Conservation (phyloP, 441 rosid genomes). For the Brassica hybrid region DNA sequence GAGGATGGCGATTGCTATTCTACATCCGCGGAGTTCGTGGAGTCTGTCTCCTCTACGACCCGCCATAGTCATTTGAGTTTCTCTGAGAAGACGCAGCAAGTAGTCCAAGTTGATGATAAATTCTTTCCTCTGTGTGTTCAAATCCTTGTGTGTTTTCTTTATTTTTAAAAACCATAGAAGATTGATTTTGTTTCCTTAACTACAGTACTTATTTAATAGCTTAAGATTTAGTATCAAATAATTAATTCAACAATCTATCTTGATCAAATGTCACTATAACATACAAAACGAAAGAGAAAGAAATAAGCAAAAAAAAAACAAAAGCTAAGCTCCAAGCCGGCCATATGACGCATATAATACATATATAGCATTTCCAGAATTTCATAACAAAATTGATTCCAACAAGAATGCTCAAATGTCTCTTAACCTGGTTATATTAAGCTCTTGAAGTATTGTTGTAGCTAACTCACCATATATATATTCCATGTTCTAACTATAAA, state of each 20-base stretch:
- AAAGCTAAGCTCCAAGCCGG: not conserved
- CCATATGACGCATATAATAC: not conserved
- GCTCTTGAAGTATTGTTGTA: not conserved
- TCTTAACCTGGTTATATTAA: no score
- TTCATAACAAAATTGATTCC: no score
- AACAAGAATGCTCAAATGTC: no score
- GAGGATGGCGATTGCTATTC: constrained; percentile 62
- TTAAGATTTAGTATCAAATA: not conserved
- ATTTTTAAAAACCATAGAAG: not conserved
- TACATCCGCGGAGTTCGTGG: constrained; percentile 57
- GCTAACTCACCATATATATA: not conserved
- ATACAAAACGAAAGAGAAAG: not conserved
- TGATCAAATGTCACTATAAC: constrained; percentile 2
- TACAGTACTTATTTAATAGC: not conserved
- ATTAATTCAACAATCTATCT: not conserved
- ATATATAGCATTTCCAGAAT: no score
- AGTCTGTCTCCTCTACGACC: constrained; percentile 74
- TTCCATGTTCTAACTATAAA: not conserved
- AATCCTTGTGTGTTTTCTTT: not conserved
- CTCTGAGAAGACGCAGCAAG: constrained; percentile 5
- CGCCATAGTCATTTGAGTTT: constrained; percentile 44
- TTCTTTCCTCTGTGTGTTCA: not conserved
- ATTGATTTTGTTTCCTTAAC: not conserved
- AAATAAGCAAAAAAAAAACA: not conserved
- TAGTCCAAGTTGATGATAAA: constrained; percentile 15